Evolutionary conservation across 345 rosid genomes (phyloP).

Genomic region (Moricandia moricandioides): DNA sequence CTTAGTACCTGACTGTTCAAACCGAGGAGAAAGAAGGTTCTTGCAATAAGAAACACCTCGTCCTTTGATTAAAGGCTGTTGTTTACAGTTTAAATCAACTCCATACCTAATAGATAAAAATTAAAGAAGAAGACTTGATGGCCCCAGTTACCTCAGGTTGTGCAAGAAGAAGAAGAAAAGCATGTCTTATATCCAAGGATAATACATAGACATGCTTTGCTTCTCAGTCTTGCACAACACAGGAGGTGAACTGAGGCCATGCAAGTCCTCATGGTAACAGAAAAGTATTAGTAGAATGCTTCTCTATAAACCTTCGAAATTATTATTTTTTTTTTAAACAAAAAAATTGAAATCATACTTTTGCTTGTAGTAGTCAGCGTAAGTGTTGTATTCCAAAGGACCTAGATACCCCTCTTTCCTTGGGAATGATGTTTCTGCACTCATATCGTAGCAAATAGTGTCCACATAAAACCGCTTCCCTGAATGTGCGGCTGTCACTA

Average conservation of each 20-base stretch:
- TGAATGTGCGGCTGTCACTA: conserved; percentile 96
- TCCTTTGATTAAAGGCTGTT: conserved; percentile 84
- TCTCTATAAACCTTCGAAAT: background rate
- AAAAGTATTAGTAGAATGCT: conserved; percentile 24
- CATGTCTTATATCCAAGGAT: conserved; percentile 44
- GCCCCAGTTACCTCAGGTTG: conserved; percentile 49
- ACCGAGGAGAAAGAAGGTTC: conserved; percentile 92
- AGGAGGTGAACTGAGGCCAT: conserved; percentile 42
- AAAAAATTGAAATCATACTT: conserved; percentile 50
- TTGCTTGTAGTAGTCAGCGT: conserved; percentile 90
- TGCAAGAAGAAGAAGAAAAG: conserved; percentile 54
- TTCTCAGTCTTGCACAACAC: conserved; percentile 53
- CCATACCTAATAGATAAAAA: conserved; percentile 69
- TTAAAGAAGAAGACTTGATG: conserved; percentile 39
- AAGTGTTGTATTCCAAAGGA: conserved; percentile 91
- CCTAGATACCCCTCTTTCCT: conserved; percentile 99
- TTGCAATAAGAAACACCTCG: conserved; percentile 99
- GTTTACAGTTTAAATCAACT: conserved; percentile 66
- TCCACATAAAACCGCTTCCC: conserved; percentile 98
- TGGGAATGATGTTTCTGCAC: conserved; percentile 90
- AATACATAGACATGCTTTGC: conserved; percentile 40
- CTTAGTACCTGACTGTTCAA: conserved; percentile 75
- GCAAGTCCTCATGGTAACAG: conserved; percentile 31
- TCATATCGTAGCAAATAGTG: conserved; percentile 81
- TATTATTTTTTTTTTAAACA: background rate